Percentiles rank a stretch among this genome's conserved stretches.
Conservation (phyloP, 495 filamentous ascomycete genomes). For the Podospora conica region DNA sequence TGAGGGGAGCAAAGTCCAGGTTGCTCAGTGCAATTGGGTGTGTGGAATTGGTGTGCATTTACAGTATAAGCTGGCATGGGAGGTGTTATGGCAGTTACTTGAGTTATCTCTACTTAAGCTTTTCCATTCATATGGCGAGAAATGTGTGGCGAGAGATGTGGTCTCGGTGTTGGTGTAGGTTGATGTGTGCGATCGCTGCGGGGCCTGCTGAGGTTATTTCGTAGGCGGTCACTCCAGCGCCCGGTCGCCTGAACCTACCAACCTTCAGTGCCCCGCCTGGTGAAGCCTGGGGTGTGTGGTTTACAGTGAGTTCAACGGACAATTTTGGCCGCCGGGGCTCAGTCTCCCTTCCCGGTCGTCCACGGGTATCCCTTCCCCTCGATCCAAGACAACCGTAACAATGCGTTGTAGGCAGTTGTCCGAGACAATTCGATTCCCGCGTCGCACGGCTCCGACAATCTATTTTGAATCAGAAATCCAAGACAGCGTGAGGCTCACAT, state of each 20-base stretch:
- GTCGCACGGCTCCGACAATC: not conserved
- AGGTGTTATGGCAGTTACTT: slow-evolving; percentile 11
- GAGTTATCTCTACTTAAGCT: not conserved
- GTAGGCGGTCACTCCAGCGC: too few relatives aligned
- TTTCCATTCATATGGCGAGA: not conserved
- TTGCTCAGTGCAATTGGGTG: not conserved
- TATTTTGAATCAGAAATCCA: not conserved
- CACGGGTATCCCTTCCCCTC: not conserved
- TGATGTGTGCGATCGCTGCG: not conserved
- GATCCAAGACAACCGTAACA: not conserved
- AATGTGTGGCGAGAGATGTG: too few relatives aligned
- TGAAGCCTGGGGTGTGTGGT: too few relatives aligned
- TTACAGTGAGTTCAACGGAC: too few relatives aligned
- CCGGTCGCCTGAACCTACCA: too few relatives aligned
- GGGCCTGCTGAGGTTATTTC: too few relatives aligned
- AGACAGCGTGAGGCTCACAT: not conserved
- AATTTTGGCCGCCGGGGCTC: too few relatives aligned
- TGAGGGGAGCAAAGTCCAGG: not conserved
- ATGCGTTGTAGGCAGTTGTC: not conserved
- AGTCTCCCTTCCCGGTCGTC: not conserved
- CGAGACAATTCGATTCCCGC: not conserved
- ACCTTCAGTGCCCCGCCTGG: too few relatives aligned
- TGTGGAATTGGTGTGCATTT: not conserved
- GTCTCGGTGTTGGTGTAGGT: not conserved
- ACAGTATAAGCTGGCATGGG: slow-evolving; percentile 7